A percentile compares a stretch with the other conserved stretches of the same genome.
Conservation (phyloP, 495 filamentous ascomycete species). For the Rostrohypoxylon terebratum region DNA sequence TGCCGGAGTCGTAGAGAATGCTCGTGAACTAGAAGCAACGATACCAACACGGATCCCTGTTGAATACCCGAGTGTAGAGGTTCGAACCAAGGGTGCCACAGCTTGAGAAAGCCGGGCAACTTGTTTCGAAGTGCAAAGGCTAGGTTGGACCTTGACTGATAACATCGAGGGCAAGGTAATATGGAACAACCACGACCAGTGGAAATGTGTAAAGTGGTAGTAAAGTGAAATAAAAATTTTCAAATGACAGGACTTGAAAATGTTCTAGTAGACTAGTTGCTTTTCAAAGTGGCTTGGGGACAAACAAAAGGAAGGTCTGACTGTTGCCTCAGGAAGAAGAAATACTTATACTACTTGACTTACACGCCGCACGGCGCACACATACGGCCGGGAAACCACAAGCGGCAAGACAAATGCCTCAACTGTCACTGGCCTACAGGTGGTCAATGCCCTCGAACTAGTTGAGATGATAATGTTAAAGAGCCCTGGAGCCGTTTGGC, state of each 20-base stretch:
- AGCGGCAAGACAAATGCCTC: conserved; percentile 34
- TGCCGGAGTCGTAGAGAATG: conserved; percentile 58
- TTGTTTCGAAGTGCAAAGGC: conserved; percentile 53
- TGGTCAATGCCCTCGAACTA: conserved; percentile 3
- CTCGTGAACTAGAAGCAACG: conserved; percentile 39
- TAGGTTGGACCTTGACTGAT: conserved; percentile 47
- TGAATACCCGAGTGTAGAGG: conserved; percentile 41
- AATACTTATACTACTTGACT: conserved; percentile 46
- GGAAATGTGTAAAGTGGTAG: conserved; percentile 9
- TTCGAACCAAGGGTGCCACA: conserved; percentile 40
- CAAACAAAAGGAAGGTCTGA: conserved; percentile 6
- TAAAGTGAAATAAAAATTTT: conserved; percentile 15
- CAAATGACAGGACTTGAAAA: conserved; percentile 16
- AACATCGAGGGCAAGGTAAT: conserved; percentile 40
- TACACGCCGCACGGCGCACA: neutral
- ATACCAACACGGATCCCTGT: conserved; percentile 45
- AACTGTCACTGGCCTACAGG: conserved; percentile 1
- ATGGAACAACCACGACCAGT: conserved; percentile 24
- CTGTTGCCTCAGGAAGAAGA: conserved; percentile 29
- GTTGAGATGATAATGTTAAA: conserved; percentile 1
- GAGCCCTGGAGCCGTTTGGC: conserved; percentile 16
- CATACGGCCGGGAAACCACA: conserved; percentile 8
- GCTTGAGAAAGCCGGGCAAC: conserved; percentile 49
- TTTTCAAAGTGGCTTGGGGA: conserved; percentile 25
- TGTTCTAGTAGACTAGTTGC: neutral